Base-by-base conservation (phyloP, 495 filamentous ascomycete genomes). In the Tuber melanosporum region DNA sequence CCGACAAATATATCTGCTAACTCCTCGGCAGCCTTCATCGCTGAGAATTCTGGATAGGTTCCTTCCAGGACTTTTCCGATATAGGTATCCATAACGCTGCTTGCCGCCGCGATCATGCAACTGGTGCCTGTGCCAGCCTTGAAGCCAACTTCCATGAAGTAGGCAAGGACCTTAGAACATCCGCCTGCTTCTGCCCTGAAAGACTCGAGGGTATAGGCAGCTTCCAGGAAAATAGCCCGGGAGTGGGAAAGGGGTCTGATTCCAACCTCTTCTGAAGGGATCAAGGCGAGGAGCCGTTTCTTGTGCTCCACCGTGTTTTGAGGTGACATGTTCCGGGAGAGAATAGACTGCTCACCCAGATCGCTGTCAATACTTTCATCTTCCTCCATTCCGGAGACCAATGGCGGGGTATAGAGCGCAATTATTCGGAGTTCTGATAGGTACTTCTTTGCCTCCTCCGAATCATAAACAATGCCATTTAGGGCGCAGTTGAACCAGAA, bases 401-500 rank as follows among this genome's bases (percentile, higher is more conserved):
- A 85, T 5, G 96, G 92, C 39, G 91, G 92, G 10, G 93, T 96
- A 83, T 96, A 89, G 74, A 91, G 89, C 7, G 95, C 95, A 84
- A 99, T 90, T 70, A 91, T 86, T 45, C 91, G 88, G 36, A 99
- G 86, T 78, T 97, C 93, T 69, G 90, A 89, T 36, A 88, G 80
- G 80, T 93, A 89, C 79, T 88, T 88, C 76, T 90, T 90, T 47
- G 90, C 91, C 75, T 91, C 87, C 36, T 87, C 87, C 0, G 93
- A 93, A 26, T 87, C 88, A 22, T 91, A 87, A n/a, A 88, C 90
- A 82, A 98, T 97, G 46, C 94, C 94, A 84, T 98, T 95, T 12
- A 98, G 91, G 44, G 93, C 92, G 73, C 98, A 92, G 83, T 99
- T 99, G 84, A 97, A 97, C 95, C 95, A 99, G 20, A 93, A 93